Base-by-base conservation (phyloP, 306 rosid genomes). In the Trichosanthes cucumerina region DNA sequence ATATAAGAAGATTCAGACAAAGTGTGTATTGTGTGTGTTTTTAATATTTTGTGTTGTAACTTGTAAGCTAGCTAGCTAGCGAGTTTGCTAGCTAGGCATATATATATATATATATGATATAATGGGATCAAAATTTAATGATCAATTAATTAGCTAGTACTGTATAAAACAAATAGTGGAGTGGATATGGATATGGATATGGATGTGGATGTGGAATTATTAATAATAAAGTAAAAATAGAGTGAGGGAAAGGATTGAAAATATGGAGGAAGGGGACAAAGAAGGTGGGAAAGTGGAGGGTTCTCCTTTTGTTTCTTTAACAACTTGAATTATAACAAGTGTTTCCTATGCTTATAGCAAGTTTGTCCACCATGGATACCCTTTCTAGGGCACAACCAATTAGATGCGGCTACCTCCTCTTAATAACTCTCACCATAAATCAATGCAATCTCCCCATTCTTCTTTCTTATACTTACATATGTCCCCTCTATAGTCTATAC, bases 301-400 rank as follows among this genome's bases (percentile, higher is more conserved):
- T 77, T 68, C 1, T 21, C 31, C 14, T 79, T 79, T 71, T 47
- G 54, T 71, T 28, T 8, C n/a, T 71, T 15, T 70, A 43, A 49
- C 66, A 60, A 38, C 14, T 81, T 23, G 69, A 74, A 77, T 76
- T 71, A 43, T 15, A 77, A n/a, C n/a, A n/a, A 80, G 76, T 93
- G 93, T 88, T 89, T 88, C 93, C 92, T 86, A 83, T 82, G 87
- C 83, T 80, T 54, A 79, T 83, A 76, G 76, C 89, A 90, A 26
- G 71, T 47, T 85, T 85, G 90, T 89, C 96, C 9, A 62, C n/a
- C 21, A 58, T 58, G 24, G 44, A 64, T 78, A 31, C 75, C 63
- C 44, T 43, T 71, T 47, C 14, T 26, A 71, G 58, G 41, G 24
- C 77, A 71, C 77, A 71, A 2, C 77, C 77, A 19, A 71, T 62